These are phyloP conservation scores for Lactifluus pinguis DNA, from an alignment of 768 basidiomycete genomes.

Conservation along the genomic window DNA sequence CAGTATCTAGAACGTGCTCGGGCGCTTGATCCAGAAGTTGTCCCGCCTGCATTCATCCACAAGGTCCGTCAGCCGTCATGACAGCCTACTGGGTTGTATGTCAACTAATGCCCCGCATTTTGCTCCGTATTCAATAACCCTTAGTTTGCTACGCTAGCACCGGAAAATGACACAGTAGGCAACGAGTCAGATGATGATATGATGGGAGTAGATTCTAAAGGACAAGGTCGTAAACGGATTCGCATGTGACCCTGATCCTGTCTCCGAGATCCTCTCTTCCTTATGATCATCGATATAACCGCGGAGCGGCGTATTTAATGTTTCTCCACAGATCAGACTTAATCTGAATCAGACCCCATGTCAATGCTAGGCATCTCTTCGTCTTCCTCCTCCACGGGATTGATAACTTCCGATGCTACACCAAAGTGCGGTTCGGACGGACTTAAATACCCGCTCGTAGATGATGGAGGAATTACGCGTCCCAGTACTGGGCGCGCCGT, in stretches of 20 bases:
- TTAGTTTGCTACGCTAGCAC: constrained; percentile 16
- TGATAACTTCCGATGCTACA: neutral
- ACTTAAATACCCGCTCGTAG: neutral
- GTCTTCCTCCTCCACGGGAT: constrained; percentile 41
- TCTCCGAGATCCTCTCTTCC: neutral
- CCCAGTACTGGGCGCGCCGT: neutral
- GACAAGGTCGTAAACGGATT: constrained; percentile 30
- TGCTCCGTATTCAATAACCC: neutral
- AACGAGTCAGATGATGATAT: constrained; percentile 33
- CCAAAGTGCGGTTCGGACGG: neutral
- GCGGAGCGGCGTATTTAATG: neutral
- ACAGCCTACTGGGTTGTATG: neutral
- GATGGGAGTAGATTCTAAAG: constrained; percentile 22
- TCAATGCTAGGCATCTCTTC: constrained; percentile 72
- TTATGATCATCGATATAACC: neutral
- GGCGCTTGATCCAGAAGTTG: constrained; percentile 43
- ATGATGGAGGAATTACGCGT: neutral
- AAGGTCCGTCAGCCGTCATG: constrained; percentile 33
- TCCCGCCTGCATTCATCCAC: constrained; percentile 44
- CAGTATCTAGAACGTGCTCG: constrained; percentile 58
- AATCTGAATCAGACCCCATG: constrained; percentile 72
- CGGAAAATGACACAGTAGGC: constrained; percentile 14
- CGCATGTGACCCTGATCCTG: constrained; percentile 18
- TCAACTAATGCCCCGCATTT: neutral
- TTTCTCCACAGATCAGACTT: constrained; percentile 24